Evolutionary conservation across 257 asterid genomes (phyloP), one percentile per base, ranked within the genome.

Genomic region (Buddleja alternifolia): DNA sequence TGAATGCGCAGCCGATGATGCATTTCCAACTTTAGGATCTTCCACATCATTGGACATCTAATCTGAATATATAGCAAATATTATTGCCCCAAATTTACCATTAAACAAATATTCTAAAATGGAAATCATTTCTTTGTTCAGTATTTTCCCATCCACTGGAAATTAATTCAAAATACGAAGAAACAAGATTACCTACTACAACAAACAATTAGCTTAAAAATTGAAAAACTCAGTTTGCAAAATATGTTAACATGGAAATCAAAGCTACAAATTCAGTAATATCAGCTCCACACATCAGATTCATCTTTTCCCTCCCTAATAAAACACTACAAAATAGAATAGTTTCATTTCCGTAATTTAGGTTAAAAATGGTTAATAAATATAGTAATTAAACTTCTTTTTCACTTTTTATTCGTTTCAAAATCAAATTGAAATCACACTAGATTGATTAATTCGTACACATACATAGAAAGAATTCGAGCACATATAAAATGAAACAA

Each of bases 41-140:
- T 86, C 97, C 73, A 74, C 96, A 75, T 83, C 95, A 58, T 74
- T 81, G 56, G 98, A 77, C 98, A 93, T 93, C 73, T 77, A 77
- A 83, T 70, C 82, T 80, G 76, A 63, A 71, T 17, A 60, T 41
- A 29, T 29, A 29, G 34, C 34, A 29, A 29, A 29, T 11, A 59
- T 15, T 4, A 36, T 5, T 29, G 5, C n/a, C 5, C 42, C 23
- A 14, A 29, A 24, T 17, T 46, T 25, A 55, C 12, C 21, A 16
- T 11, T 11, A 60, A 55, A 39, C 60, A 36, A 24, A 54, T 7
- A 34, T 32, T 21, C 23, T 21, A 34, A 24, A 8, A 45, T 25
- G 47, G 21, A 29, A 10, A 34, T 23, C n/a, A 55, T 24, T 10
- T 55, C 40, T 8, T 8, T 10, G 0, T 23, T 54, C 5, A 23